Percentiles rank a stretch among this genome's conserved stretches.
Evolutionary conservation across 1,284 basidiomycete species (phyloP).

Genomic region (Coniferiporia sulphurascens): DNA sequence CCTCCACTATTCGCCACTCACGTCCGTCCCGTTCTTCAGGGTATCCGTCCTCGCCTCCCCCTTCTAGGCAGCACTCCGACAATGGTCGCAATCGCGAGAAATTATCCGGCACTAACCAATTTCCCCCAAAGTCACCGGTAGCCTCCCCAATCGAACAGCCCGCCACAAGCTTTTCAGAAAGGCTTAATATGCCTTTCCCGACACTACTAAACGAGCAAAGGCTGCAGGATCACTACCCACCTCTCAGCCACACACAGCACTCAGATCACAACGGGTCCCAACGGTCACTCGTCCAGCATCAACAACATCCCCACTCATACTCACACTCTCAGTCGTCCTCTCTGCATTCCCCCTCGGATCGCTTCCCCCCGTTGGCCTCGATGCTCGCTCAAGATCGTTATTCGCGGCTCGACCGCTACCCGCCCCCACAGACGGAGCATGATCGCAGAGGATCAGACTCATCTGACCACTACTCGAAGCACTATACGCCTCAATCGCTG

Average conservation of each 20-base stretch:
- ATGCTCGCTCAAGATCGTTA: conserved; percentile 14
- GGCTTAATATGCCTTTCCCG: conserved; percentile 3
- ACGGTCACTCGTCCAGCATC: neutral
- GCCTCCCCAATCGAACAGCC: conserved; percentile 5
- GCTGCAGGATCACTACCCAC: conserved; percentile 8
- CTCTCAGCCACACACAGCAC: neutral
- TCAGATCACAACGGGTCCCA: conserved; percentile 2
- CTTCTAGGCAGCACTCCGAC: conserved; percentile 18
- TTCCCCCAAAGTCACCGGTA: conserved; percentile 10
- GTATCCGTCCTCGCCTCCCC: conserved; percentile 19
- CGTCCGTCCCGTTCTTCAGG: conserved; percentile 4
- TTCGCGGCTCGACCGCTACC: conserved; percentile 2
- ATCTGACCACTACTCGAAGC: conserved; percentile 9
- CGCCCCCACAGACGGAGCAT: neutral
- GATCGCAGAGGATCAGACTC: conserved; percentile 7
- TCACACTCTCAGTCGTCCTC: conserved; percentile 9
- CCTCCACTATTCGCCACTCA: neutral
- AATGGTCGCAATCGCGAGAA: conserved; percentile 4
- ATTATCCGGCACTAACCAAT: conserved; percentile 12
- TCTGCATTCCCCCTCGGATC: conserved; percentile 16
- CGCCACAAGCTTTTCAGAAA: conserved; percentile 9
- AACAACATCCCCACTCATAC: conserved; percentile 4
- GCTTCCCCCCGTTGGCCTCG: conserved; percentile 12
- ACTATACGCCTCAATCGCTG: neutral
- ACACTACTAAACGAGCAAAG: conserved; percentile 6